Evolutionary conservation across 129 eudicot species (phyloP).

Genomic region (Helichrysum umbraculigerum): DNA sequence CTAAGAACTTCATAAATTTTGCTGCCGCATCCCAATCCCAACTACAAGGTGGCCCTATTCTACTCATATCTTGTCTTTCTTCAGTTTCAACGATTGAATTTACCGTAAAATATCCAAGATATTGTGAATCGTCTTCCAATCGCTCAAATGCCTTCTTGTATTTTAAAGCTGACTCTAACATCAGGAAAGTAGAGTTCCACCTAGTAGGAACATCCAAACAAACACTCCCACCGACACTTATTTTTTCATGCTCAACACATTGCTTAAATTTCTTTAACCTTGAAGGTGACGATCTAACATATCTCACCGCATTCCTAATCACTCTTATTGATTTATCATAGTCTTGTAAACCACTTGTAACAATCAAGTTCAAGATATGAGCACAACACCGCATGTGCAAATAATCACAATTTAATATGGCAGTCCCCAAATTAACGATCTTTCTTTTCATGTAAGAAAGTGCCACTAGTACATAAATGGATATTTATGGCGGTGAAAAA

Average conservation of each 20-base stretch:
- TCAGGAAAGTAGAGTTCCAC: conserved; percentile 4
- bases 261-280: conserved; percentile 1
- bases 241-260: not conserved
- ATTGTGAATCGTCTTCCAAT: not conserved
- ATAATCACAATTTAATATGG: not conserved
- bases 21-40: not conserved
- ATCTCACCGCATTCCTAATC: not conserved
- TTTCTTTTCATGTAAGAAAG: not conserved
- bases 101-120: not conserved
- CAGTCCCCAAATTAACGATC: not conserved
- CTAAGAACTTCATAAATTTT: not conserved
- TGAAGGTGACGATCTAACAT: not conserved
- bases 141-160: not conserved
- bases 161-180: not conserved
- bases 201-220: conserved; percentile 4
- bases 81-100: not conserved
- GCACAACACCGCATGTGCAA: conserved; percentile 11
- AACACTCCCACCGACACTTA: not conserved
- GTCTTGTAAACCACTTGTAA: not conserved
- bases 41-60: not conserved
- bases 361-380: not conserved
- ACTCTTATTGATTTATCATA: conserved; percentile 7
- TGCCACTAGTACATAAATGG: no score
- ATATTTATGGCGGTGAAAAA: no score
- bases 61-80: not conserved